Percentiles rank a stretch among this genome's conserved stretches.
Evolutionary conservation across 345 rosid species (phyloP).

Genomic region (Populus nigra): DNA sequence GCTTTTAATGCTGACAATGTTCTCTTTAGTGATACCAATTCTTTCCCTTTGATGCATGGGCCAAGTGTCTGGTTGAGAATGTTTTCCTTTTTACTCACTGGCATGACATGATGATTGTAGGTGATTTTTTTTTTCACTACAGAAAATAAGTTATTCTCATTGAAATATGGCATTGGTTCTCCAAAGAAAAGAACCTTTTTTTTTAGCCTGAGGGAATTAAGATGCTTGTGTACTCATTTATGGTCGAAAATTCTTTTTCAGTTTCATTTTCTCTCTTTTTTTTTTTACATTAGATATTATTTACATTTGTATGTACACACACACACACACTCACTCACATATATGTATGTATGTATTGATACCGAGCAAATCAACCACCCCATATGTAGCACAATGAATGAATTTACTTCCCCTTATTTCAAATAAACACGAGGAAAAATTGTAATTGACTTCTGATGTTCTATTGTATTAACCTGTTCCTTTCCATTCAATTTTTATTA

Average conservation of each 20-base stretch:
- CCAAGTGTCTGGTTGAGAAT: background rate
- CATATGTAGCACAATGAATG: background rate
- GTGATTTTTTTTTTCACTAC: background rate
- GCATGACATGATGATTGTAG: background rate
- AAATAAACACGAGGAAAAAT: background rate
- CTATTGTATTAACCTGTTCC: background rate
- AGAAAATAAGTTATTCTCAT: background rate
- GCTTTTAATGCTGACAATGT: background rate
- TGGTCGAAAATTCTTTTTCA: background rate
- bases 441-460: background rate
- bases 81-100: background rate
- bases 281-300: background rate
- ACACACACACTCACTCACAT: too few species aligned
- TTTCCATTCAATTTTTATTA: background rate
- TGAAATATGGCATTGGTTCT: background rate
- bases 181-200: background rate
- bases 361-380: background rate
- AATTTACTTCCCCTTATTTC: background rate
- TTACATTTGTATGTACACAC: background rate
- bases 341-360: too few species aligned
- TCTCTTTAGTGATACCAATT: background rate
- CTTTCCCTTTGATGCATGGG: background rate
- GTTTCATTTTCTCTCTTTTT: background rate
- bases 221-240: background rate
- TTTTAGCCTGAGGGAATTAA: background rate